phyloP scores from a whole-genome alignment of 2,329 filamentous ascomycete genomes.

The Cladorrhinum sp. region DNA sequence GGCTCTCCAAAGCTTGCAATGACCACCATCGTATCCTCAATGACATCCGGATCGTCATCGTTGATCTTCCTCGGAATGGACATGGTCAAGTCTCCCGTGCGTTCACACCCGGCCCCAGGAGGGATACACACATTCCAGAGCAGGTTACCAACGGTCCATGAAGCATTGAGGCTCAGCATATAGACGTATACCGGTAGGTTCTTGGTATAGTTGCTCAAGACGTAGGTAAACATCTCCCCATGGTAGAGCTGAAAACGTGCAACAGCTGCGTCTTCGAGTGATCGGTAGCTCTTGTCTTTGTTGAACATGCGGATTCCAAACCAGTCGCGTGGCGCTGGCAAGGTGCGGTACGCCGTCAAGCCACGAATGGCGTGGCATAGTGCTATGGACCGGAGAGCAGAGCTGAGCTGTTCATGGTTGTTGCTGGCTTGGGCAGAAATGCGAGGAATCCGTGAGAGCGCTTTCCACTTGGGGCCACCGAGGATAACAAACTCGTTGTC shows the following conservation, averaged over 20 bases:
- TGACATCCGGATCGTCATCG: constrained; percentile 4
- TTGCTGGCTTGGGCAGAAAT: background rate
- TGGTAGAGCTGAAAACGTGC: constrained; percentile 1
- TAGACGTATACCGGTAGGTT: constrained; percentile 12
- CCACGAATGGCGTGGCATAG: constrained; percentile 6
- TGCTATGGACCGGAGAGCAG: constrained; percentile 4
- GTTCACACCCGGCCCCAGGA: background rate
- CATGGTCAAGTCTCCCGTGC: constrained; percentile 14
- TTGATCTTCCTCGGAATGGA: constrained; percentile 7
- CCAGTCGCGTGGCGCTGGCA: constrained; percentile 13
- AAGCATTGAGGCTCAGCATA: constrained; percentile 22
- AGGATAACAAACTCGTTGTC: constrained; percentile 2
- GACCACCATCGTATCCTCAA: constrained; percentile 19
- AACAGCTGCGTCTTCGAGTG: background rate
- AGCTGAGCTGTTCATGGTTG: background rate
- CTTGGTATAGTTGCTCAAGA: constrained; percentile 11
- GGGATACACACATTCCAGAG: constrained; percentile 19
- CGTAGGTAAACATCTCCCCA: constrained; percentile 13
- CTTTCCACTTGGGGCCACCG: background rate
- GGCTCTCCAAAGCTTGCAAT: constrained; percentile 18
- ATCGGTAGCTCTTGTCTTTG: constrained; percentile 3
- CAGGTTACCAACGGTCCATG: constrained; percentile 17
- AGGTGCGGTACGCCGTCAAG: constrained; percentile 9
- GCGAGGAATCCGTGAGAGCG: constrained; percentile 1
- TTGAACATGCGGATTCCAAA: constrained; percentile 19